Evolutionary conservation across 768 basidiomycete genomes (phyloP).

Genomic region (Lepiota subincarnata): DNA sequence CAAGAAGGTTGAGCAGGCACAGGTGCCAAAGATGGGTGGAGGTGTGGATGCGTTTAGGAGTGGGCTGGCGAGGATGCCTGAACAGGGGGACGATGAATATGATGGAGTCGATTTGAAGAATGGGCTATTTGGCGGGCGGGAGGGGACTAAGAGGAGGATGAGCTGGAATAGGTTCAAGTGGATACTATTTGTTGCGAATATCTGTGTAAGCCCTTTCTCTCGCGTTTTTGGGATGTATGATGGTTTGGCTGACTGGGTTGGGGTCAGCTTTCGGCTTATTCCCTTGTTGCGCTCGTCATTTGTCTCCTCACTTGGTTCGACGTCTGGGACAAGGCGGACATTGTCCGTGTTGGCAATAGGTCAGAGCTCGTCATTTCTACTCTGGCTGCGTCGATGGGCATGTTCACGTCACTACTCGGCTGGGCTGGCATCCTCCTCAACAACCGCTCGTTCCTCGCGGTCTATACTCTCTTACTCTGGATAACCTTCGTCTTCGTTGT

Average conservation of each 20-base stretch:
- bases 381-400: slow-evolving; percentile 51
- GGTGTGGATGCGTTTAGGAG: slow-evolving; percentile 63
- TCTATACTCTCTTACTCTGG: slow-evolving; percentile 78
- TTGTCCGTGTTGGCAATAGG: slow-evolving; percentile 67
- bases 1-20: slow-evolving; percentile 7
- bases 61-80: slow-evolving; percentile 50
- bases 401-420: slow-evolving; percentile 67
- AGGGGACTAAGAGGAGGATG: slow-evolving; percentile 32
- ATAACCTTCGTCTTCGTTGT: slow-evolving; percentile 66
- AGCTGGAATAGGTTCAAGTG: slow-evolving; percentile 87
- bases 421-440: slow-evolving; percentile 81
- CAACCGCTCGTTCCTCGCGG: slow-evolving; percentile 76
- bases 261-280: slow-evolving; percentile 48
- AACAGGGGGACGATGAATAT: slow-evolving; percentile 51
- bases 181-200: slow-evolving; percentile 62
- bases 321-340: slow-evolving; percentile 63
- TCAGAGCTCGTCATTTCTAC: slow-evolving; percentile 70
- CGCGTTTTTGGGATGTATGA: not conserved
- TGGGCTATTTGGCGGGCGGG: slow-evolving; percentile 4
- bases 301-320: slow-evolving; percentile 77
- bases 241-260: not conserved
- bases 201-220: slow-evolving; percentile 25
- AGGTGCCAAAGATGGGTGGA: slow-evolving; percentile 60
- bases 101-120: slow-evolving; percentile 44
- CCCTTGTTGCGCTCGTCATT: slow-evolving; percentile 57